Evolutionary conservation across 768 basidiomycete genomes (phyloP), one percentile per base, ranked within the genome.

Genomic region (Trametes meyenii): DNA sequence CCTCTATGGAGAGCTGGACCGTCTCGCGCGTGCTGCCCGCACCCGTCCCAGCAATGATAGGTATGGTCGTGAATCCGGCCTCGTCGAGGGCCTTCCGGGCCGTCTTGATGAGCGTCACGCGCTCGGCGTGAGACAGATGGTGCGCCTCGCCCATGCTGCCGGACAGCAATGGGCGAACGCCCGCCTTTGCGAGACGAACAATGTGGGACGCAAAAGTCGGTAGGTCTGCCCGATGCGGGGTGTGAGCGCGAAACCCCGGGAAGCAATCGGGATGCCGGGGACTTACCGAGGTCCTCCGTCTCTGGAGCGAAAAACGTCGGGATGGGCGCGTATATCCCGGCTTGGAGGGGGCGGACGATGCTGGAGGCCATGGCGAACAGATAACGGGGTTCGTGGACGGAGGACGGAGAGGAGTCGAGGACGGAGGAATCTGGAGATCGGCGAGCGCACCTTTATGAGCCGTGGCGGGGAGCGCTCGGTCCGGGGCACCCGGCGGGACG

Each of bases 281-380:
- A 78, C 85, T 67, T 69, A 92, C 93, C 93, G 58, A 96, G 82
- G 67, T 95, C 92, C 73, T 96, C 90, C 46, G 86, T 82, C 42
- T 80, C 82, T 3, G 81, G 79, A 23, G 85, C 72, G 79, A 93
- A 95, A 78, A 96, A 95, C 19, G 92, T 85, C 39, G 88, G 92
- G 67, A 96, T 84, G 38, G 95, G 95, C 11, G 90, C 88, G 74
- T 83, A 95, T 57, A 96, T 84, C 46, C 94, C 93, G 26, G 91
- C 74, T 60, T 78, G 82, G 65, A 96, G 78, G n/a, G 83, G 81
- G 59, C 90, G 86, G 61, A 76, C 70, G 53, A 56, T 36, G 26
- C 59, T 48, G 44, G 61, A 48, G 35, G 58, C 48, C 61, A 58
- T 62, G 50, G 39, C 52, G 33, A 44, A 42, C 46, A 38, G 50